Base-by-base conservation (phyloP, 164 flowering plant genomes). In the Paratinospora sagittata region DNA sequence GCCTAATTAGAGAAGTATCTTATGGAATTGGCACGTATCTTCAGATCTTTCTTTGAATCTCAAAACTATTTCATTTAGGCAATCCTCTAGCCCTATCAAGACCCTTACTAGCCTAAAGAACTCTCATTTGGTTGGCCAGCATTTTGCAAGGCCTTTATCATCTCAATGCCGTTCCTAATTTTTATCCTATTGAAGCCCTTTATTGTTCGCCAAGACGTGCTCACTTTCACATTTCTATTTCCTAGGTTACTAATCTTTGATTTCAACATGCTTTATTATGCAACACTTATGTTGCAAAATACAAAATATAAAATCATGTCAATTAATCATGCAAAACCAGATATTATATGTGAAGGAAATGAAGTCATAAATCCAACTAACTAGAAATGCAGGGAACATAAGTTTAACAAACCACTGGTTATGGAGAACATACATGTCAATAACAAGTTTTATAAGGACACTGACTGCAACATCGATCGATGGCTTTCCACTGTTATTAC, bases 401-500 rank as follows among this genome's bases (percentile, higher is more conserved):
- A 76, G 24, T 76, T 33, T 19, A 55, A 55, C 61, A 41, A 66
- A 47, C 26, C 69, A 64, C 55, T 19, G 71, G 27, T 74, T n/a
- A 12, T 63, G 66, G 73, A 43, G 49, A 81, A 80, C 96, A 71
- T 93, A 96, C 99, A 93, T 96, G 92, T 96, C 99, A 81, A 96
- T 96, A 52, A 96, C 92, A 78, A 96, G 97, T 82, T 96, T 96
- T 41, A 96, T 85, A 65, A 96, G 95, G 74, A 96, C 98, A 81
- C 99, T 96, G 74, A 85, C 97, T 79, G 98, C 99, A 70, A 88
- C 95, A 83, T 96, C 99, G 79, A 88, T 85, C 23, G 96, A 83
- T 19, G 96, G 95, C 79, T 85, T 93, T 76, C 97, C 91, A 81
- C 84, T 75, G 75, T 76, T 85, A 66, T 79, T 86, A 71, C 79